These are phyloP conservation scores for Heterobasidion irregulare DNA, from an alignment of 1,284 basidiomycete species.

Conservation along the genomic window DNA sequence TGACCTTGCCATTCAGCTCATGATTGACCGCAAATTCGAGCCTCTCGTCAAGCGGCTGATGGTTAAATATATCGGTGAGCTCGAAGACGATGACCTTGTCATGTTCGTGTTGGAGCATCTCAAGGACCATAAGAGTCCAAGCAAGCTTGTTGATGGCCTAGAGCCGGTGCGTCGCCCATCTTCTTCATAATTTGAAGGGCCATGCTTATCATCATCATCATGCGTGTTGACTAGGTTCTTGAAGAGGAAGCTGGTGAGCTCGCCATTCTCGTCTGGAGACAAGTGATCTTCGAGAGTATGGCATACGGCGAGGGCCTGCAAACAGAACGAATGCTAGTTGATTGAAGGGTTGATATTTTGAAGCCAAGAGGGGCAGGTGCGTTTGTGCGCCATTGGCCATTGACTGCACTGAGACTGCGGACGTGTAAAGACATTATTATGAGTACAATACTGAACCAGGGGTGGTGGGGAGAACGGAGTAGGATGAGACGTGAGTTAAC, in stretches of 20 bases:
- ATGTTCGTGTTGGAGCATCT: constrained; percentile 87
- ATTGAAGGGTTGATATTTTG: constrained; percentile 25
- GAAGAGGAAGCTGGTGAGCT: constrained; percentile 82
- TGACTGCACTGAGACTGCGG: not conserved
- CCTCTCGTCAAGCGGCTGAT: constrained; percentile 74
- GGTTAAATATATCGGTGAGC: constrained; percentile 77
- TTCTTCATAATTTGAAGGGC: not conserved
- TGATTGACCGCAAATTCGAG: constrained; percentile 77
- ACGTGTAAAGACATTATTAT: not conserved
- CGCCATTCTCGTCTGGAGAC: constrained; percentile 73
- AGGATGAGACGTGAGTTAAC: not conserved
- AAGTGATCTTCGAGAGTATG: constrained; percentile 87
- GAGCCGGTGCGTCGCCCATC: constrained; percentile 58
- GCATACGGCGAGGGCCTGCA: constrained; percentile 78
- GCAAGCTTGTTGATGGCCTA: constrained; percentile 77
- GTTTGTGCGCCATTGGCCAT: constrained; percentile 14
- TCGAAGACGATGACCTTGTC: constrained; percentile 82
- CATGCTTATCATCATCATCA: not conserved
- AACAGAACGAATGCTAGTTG: constrained; percentile 71
- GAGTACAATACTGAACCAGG: not conserved
- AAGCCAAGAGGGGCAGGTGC: constrained; percentile 26
- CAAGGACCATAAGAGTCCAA: constrained; percentile 75
- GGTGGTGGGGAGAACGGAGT: not conserved
- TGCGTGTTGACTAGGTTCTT: constrained; percentile 54
- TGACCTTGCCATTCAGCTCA: constrained; percentile 33